A percentile compares a stretch with the other conserved stretches of the same genome.
Evolutionary conservation across 2,329 filamentous ascomycete genomes (phyloP).

Genomic region (Phyllosticta paracitricarpa): DNA sequence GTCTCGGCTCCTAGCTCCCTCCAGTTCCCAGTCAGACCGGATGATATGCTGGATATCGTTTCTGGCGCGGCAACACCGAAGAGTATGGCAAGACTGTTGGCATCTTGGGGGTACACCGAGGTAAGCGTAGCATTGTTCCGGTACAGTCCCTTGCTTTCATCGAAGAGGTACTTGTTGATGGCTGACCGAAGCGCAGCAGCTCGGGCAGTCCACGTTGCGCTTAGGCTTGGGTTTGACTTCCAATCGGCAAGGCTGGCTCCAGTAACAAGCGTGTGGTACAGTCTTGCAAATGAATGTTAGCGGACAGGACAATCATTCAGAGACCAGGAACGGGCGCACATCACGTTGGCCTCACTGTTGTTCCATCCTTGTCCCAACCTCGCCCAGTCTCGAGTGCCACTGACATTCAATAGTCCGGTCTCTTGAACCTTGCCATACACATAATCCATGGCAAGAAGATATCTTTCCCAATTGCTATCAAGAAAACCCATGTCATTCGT

Average conservation of each 20-base stretch:
- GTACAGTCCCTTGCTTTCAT: slow-evolving; percentile 22
- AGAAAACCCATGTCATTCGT: slow-evolving; percentile 32
- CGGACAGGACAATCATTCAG: background rate
- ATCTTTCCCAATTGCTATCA: slow-evolving; percentile 31
- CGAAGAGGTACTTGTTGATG: slow-evolving; percentile 21
- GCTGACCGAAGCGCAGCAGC: slow-evolving; percentile 16
- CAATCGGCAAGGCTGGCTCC: slow-evolving; percentile 20
- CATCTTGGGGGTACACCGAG: slow-evolving; percentile 40
- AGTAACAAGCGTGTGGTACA: slow-evolving; percentile 34
- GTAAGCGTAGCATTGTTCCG: slow-evolving; percentile 31
- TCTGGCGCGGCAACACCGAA: slow-evolving; percentile 37
- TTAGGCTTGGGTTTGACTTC: slow-evolving; percentile 16
- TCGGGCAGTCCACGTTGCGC: slow-evolving; percentile 13
- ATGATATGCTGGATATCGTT: slow-evolving; percentile 33
- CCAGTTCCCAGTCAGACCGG: slow-evolving; percentile 43
- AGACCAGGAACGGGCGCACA: slow-evolving; percentile 14
- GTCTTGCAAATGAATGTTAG: slow-evolving; percentile 14
- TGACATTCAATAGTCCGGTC: slow-evolving; percentile 37
- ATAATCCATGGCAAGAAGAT: slow-evolving; percentile 34
- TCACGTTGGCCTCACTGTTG: slow-evolving; percentile 43
- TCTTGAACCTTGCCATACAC: slow-evolving; percentile 33
- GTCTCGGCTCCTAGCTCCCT: slow-evolving; percentile 44
- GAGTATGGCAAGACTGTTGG: slow-evolving; percentile 29
- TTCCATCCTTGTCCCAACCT: slow-evolving; percentile 34
- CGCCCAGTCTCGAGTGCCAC: slow-evolving; percentile 35